Evolutionary conservation across 2,329 filamentous ascomycete species (phyloP).

Genomic region (Teratosphaeria viscida): DNA sequence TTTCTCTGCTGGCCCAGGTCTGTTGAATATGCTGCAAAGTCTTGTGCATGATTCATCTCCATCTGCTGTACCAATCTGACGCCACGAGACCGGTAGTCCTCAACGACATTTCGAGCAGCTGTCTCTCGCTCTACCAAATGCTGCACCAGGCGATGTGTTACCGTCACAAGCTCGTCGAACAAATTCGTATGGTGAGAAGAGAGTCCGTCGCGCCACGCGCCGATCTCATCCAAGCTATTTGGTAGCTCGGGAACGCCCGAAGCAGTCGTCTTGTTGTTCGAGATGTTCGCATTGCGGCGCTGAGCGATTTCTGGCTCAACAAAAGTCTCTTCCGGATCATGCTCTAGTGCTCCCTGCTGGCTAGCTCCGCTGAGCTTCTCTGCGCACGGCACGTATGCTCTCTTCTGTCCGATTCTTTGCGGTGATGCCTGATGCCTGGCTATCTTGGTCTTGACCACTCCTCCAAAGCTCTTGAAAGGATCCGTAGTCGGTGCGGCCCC

Average conservation of each 20-base stretch:
- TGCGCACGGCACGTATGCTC: background rate
- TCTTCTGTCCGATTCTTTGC: background rate
- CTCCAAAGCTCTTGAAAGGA: slow-evolving; percentile 15
- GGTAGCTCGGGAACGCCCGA: background rate
- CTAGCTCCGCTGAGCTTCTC: background rate
- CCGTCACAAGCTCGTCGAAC: slow-evolving; percentile 28
- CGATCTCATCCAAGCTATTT: slow-evolving; percentile 8
- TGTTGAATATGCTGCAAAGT: slow-evolving; percentile 22
- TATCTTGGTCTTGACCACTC: slow-evolving; percentile 1
- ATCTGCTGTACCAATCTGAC: slow-evolving; percentile 34
- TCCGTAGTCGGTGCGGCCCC: slow-evolving; percentile 2
- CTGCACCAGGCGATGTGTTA: slow-evolving; percentile 33
- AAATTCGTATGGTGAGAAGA: slow-evolving; percentile 30
- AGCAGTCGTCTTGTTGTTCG: background rate
- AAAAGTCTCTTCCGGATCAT: background rate
- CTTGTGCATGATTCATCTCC: slow-evolving; percentile 29
- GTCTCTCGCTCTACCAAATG: slow-evolving; percentile 39
- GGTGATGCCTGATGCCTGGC: background rate
- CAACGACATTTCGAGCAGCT: slow-evolving; percentile 33
- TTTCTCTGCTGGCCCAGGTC: slow-evolving; percentile 15
- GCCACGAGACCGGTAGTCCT: slow-evolving; percentile 35
- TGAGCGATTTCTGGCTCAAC: background rate
- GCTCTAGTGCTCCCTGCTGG: background rate
- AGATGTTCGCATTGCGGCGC: background rate
- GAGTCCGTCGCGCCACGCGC: slow-evolving; percentile 29